Percentiles rank a stretch among this genome's conserved stretches.
Conservation (phyloP, 352 stramenopile genomes). For the Elongisporangium undulatum region DNA sequence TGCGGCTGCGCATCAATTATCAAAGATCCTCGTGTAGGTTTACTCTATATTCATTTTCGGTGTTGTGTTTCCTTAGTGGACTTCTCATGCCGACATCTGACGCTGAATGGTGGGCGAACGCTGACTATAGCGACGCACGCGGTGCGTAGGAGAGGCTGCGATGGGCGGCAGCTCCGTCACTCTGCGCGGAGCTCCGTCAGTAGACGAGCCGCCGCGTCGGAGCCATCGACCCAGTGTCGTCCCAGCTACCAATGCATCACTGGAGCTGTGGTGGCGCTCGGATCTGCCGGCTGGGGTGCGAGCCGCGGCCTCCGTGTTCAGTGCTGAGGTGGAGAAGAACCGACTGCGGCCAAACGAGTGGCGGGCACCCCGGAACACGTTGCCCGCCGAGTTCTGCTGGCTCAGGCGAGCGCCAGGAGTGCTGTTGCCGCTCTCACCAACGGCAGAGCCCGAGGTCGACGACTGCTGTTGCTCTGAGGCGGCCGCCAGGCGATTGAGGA, state of each 20-base stretch:
- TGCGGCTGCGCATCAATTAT: no score
- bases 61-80: no score
- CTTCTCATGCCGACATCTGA: neutral
- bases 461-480: neutral
- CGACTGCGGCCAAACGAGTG: slow-evolving; percentile 46
- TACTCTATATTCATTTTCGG: neutral
- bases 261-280: neutral
- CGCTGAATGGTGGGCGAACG: neutral
- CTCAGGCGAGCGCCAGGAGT: neutral
- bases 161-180: neutral
- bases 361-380: slow-evolving; percentile 58
- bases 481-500: slow-evolving; percentile 9
- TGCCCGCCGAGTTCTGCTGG: slow-evolving; percentile 41
- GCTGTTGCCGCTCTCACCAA: neutral
- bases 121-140: neutral
- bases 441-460: neutral
- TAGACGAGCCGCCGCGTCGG: neutral
- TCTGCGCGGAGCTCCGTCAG: neutral
- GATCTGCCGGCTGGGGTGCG: neutral
- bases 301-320: neutral
- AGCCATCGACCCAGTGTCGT: neutral
- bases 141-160: neutral
- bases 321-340: slow-evolving; percentile 39
- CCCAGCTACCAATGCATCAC: neutral
- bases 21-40: no score